Conservation (phyloP, 805 yeast species). For the Komagataella populi region DNA sequence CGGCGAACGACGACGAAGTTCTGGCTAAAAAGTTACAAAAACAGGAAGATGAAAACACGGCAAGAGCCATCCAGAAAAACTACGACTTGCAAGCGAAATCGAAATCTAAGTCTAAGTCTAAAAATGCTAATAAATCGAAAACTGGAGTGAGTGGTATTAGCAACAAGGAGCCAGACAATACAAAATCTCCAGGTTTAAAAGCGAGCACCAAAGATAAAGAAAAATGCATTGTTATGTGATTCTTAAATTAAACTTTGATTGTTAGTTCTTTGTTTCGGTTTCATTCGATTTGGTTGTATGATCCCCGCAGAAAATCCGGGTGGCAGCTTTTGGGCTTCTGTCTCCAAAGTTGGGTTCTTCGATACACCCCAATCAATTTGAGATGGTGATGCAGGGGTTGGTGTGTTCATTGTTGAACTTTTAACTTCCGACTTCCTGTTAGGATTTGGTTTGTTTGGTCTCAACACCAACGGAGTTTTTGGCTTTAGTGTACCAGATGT, state of each 20-base stretch:
- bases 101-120: constrained; percentile 21
- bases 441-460: background rate
- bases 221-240: background rate
- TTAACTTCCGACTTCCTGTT: background rate
- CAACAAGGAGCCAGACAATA: background rate
- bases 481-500: background rate
- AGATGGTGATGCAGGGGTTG: background rate
- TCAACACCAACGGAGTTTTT: background rate
- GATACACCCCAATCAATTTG: background rate
- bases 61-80: constrained; percentile 13
- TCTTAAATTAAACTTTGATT: constrained; percentile 1
- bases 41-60: constrained; percentile 17
- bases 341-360: background rate
- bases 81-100: constrained; percentile 5
- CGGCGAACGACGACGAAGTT: constrained; percentile 13
- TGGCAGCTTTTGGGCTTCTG: background rate
- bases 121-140: background rate
- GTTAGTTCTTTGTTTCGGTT: background rate
- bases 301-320: background rate
- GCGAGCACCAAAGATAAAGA: background rate
- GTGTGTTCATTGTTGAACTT: background rate
- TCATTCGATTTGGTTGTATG: background rate
- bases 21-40: constrained; percentile 18
- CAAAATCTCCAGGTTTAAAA: background rate
- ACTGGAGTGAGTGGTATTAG: background rate